A percentile compares a stretch with the other conserved stretches of the same genome.
phyloP scores from a whole-genome alignment of 352 stramenopile genomes.

The Phytophthora litchii region DNA sequence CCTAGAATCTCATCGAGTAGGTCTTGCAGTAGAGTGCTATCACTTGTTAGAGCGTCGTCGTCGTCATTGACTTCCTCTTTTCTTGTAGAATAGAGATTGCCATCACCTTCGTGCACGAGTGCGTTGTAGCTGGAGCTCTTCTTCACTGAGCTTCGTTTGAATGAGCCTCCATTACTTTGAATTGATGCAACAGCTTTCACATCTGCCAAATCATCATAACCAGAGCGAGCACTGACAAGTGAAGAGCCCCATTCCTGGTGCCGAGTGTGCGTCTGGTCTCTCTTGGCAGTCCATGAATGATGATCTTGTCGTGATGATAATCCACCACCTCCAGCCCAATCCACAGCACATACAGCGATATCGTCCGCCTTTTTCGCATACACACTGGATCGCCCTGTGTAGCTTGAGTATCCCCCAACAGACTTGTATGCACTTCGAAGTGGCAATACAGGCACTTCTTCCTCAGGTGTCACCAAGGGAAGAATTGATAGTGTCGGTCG shows the following conservation, averaged over 20 bases:
- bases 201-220: conserved; percentile 21
- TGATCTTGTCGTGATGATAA: conserved; percentile 32
- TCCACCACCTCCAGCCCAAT: conserved; percentile 21
- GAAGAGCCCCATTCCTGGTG: conserved; percentile 31
- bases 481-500: conserved; percentile 43
- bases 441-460: conserved; percentile 25
- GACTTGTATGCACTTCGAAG: conserved; percentile 24
- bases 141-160: conserved; percentile 4
- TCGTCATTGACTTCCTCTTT: conserved; percentile 39
- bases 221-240: conserved; percentile 20
- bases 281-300: conserved; percentile 27
- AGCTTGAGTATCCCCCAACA: conserved; percentile 13
- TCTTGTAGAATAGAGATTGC: conserved; percentile 34
- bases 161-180: conserved; percentile 23
- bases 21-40: conserved; percentile 64
- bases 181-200: conserved; percentile 15
- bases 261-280: conserved; percentile 14
- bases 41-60: conserved; percentile 31
- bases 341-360: background rate
- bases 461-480: conserved; percentile 16
- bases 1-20: conserved; percentile 76
- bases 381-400: conserved; percentile 7
- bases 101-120: conserved; percentile 7
- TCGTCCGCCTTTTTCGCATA: conserved; percentile 24
- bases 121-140: conserved; percentile 33